Percentiles rank a stretch among this genome's conserved stretches.
Conservation (phyloP, 2,329 filamentous ascomycete genomes). For the Cercospora canescens region DNA sequence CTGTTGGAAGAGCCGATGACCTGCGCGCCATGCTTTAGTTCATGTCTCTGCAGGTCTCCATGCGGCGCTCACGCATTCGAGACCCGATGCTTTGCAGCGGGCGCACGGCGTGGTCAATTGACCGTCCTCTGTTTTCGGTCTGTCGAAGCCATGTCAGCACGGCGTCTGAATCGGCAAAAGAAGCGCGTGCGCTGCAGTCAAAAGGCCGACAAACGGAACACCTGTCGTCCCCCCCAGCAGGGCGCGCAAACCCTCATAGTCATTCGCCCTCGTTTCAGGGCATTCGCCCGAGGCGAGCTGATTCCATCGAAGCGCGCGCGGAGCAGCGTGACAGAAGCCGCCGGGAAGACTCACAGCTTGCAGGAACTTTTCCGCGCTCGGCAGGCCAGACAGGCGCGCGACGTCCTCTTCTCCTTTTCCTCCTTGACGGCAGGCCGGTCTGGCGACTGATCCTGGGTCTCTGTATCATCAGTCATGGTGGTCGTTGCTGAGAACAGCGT, state of each 20-base stretch:
- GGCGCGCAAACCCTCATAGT: background rate
- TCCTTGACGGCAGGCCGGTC: conserved; percentile 12
- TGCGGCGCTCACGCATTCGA: conserved; percentile 51
- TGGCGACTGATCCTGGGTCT: conserved; percentile 5
- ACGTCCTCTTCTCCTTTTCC: conserved; percentile 25
- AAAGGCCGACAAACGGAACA: background rate
- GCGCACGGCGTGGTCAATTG: conserved; percentile 56
- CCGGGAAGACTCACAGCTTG: conserved; percentile 50
- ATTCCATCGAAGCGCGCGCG: conserved; percentile 1
- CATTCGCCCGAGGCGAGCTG: background rate
- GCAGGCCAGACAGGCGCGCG: conserved; percentile 49
- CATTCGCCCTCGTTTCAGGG: background rate
- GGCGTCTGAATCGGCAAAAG: conserved; percentile 3
- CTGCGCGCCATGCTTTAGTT: background rate
- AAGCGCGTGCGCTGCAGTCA: background rate
- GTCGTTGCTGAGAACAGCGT: background rate
- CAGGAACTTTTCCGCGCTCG: conserved; percentile 53
- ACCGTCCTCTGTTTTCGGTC: conserved; percentile 47
- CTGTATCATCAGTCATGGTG: background rate
- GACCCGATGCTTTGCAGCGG: conserved; percentile 57
- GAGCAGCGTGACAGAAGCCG: background rate
- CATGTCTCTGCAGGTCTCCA: background rate
- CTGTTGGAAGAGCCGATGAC: conserved; percentile 52
- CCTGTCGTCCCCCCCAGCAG: background rate
- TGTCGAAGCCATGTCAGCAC: conserved; percentile 27